These are phyloP conservation scores for Chlorella sp. DNA, from an alignment of 139 green algal genomes.

Conservation along the genomic window DNA sequence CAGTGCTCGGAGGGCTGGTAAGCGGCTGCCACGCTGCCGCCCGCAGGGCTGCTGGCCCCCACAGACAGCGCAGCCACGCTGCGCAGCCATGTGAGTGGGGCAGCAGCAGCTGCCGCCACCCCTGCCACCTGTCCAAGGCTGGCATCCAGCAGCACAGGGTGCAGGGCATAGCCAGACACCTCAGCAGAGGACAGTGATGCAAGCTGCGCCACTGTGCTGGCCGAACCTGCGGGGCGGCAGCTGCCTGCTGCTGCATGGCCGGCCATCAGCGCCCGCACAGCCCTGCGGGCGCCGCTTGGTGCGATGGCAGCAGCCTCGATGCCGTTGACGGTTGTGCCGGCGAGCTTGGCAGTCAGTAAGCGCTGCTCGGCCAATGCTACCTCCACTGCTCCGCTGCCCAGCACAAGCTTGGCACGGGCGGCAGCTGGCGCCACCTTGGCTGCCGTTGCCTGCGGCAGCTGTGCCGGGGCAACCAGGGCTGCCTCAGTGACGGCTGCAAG, in stretches of 20 bases:
- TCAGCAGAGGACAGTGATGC: not conserved
- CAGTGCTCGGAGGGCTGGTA: conserved; percentile 33
- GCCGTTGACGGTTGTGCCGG: too few species aligned
- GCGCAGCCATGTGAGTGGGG: conserved; percentile 38
- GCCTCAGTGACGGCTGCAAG: conserved; percentile 41
- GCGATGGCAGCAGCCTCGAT: not conserved
- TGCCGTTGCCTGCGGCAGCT: conserved; percentile 34
- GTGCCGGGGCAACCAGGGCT: conserved; percentile 41
- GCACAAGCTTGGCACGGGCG: conserved; percentile 23
- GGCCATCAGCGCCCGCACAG: not conserved
- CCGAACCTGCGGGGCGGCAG: not conserved
- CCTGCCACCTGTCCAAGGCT: conserved; percentile 15
- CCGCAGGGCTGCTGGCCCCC: conserved; percentile 12
- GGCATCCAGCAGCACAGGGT: conserved; percentile 28
- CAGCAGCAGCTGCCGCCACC: not conserved
- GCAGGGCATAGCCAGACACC: conserved; percentile 29
- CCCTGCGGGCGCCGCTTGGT: not conserved
- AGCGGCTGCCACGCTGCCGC: conserved; percentile 21
- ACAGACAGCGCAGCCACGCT: conserved; percentile 44
- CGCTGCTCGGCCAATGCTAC: conserved; percentile 10
- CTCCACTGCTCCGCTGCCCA: conserved; percentile 5
- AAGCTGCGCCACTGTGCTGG: not conserved
- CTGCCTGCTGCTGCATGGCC: not conserved
- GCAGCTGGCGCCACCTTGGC: not conserved
- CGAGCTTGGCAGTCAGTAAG: conserved; percentile 27